Conservation (phyloP, 257 asterid genomes). For the Craterostigma plantagineum region DNA sequence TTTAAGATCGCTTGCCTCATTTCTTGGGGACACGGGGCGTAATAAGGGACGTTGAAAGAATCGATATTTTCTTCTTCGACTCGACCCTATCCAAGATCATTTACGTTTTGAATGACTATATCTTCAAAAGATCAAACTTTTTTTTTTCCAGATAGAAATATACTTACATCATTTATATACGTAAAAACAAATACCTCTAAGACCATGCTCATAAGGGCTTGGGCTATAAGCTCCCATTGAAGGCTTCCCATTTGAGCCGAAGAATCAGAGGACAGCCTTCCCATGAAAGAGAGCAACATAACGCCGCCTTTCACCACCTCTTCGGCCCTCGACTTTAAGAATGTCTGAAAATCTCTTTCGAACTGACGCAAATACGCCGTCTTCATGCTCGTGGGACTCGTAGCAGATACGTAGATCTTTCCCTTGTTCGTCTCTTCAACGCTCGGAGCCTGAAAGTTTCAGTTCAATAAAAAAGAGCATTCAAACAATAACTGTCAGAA, state of each 20-base stretch:
- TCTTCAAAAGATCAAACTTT: not conserved
- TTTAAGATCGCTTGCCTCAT: not conserved
- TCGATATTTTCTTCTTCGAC: slow-evolving; percentile 1
- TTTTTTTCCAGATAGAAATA: no score
- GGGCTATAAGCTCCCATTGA: slow-evolving; percentile 13
- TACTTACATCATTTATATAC: no score
- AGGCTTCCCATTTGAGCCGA: slow-evolving; percentile 1
- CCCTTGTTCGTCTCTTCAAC: slow-evolving; percentile 30
- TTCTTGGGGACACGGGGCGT: not conserved
- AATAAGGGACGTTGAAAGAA: not conserved
- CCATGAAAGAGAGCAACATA: slow-evolving; percentile 46
- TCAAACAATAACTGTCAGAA: no score
- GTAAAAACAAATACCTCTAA: slow-evolving; percentile 19
- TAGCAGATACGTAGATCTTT: slow-evolving; percentile 42
- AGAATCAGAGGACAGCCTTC: slow-evolving; percentile 29
- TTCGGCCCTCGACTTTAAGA: slow-evolving; percentile 36
- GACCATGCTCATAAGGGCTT: slow-evolving; percentile 35
- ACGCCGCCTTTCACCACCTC: slow-evolving; percentile 46
- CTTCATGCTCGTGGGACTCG: slow-evolving; percentile 22
- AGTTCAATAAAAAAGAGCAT: no score
- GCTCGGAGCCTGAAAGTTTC: slow-evolving; percentile 7
- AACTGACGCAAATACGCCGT: slow-evolving; percentile 36
- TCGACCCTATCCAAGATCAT: not conserved
- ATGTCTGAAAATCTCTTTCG: slow-evolving; percentile 22
- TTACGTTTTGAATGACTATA: not conserved